A percentile compares a stretch with the other conserved stretches of the same genome.
phyloP scores from a whole-genome alignment of 805 yeast genomes.

The Pichia rugopelliculosa region DNA sequence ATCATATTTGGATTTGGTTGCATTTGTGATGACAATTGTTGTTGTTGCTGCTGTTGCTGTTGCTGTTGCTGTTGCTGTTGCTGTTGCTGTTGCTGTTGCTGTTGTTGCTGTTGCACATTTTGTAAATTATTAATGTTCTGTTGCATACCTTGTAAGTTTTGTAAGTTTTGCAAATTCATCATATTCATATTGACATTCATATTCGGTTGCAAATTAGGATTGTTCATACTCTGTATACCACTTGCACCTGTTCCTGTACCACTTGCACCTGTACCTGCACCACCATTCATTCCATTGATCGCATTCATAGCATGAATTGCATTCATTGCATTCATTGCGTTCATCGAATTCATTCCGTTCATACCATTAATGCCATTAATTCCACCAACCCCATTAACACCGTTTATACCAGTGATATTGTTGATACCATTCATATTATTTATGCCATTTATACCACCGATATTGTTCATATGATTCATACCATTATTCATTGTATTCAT shows the following conservation, averaged over 20 bases:
- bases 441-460: neutral
- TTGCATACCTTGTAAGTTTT: neutral
- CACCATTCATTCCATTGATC: neutral
- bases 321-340: neutral
- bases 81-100: neutral
- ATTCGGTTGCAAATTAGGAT: neutral
- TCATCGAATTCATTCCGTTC: neutral
- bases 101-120: constrained; percentile 12
- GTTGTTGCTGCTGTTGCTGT: neutral
- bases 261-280: neutral
- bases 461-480: neutral
- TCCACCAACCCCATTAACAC: neutral
- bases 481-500: neutral
- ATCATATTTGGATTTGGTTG: neutral
- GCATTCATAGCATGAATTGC: neutral
- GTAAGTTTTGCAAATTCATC: neutral
- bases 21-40: neutral
- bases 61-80: neutral
- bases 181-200: neutral
- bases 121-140: neutral
- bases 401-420: neutral
- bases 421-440: neutral
- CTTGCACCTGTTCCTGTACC: too few relatives aligned
- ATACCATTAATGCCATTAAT: neutral
- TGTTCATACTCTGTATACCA: neutral